Base-by-base conservation (phyloP, 768 basidiomycete genomes). In the Scleroderma bovista region DNA sequence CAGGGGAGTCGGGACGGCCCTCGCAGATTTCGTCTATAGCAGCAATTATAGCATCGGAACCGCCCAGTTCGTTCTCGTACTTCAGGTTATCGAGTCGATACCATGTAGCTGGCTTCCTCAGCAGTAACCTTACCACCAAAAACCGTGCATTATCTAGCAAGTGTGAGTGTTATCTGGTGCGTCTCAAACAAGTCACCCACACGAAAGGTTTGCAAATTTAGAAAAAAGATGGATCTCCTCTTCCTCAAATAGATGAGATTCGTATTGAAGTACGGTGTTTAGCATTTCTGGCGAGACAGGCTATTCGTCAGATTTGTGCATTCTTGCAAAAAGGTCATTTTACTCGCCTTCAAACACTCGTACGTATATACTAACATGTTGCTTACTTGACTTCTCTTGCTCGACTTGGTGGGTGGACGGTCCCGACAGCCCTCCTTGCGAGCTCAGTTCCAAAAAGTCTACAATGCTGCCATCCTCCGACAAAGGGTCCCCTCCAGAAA, bases 41-140 rank as follows among this genome's bases (percentile, higher is more conserved):
- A 5, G 59, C 52, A 2, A 63, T 54, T 19, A 81, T 63, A 46
- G 68, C 47, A 58, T 60, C 53, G 13, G 56, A 42, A 42, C 65
- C 57, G 48, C 75, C 73, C 64, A 84, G 51, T 59, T 76, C 73
- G 7, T 47, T 39, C 44, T 61, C 57, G 47, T 77, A 78, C 50
- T 67, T 73, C 19, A 85, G 64, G 2, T 66, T 54, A 36, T 65
- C 64, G 6, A 76, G 66, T 3, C 79, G 75, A 51, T 80, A 74
- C 71, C 82, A 83, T 55, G 74, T 72, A 50, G 71, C 74, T 24
- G 70, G 71, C 55, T 81, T 82, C 45, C 85, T 77, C 8, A 85
- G 70, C n/a, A 79, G 70, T 9, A 88, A 68, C 19, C 83, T 77
- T 16, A 79, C 72, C 53, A 86, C 73, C 15, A 88, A 76, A 62